These are phyloP conservation scores for Lagenaria siceraria DNA, from an alignment of 306 rosid species.

Conservation along the genomic window DNA sequence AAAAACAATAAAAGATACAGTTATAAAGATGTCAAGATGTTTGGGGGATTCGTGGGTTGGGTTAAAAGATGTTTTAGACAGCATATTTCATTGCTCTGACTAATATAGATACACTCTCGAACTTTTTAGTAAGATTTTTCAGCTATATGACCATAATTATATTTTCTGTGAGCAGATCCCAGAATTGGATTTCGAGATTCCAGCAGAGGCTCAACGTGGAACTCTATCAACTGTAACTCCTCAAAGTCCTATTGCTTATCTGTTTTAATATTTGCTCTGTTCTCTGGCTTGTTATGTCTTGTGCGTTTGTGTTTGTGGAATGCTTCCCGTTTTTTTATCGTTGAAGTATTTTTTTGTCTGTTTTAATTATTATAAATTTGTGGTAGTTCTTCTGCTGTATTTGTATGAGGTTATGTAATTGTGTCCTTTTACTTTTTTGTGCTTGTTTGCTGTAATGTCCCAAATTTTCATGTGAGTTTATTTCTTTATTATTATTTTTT, in stretches of 20 bases:
- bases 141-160: neutral
- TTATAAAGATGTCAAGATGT: neutral
- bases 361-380: neutral
- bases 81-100: neutral
- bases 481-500: no score
- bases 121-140: neutral
- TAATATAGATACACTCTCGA: neutral
- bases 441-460: neutral
- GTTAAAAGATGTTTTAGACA: neutral
- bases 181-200: constrained; percentile 86
- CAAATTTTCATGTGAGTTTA: no score
- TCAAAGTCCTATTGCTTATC: constrained; percentile 2
- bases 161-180: constrained; percentile 56
- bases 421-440: neutral
- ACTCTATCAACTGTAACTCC: constrained; percentile 69
- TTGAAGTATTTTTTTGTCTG: neutral
- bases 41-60: neutral
- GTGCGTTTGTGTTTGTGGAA: neutral
- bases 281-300: neutral
- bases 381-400: neutral
- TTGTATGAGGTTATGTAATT: neutral
- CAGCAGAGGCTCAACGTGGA: constrained; percentile 93
- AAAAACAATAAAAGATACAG: neutral
- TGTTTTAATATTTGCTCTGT: neutral
- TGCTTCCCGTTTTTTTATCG: neutral